Evolutionary conservation across 148 eudicot genomes (phyloP), one percentile per base, ranked within the genome.

Genomic region (Pouteria glomerata): DNA sequence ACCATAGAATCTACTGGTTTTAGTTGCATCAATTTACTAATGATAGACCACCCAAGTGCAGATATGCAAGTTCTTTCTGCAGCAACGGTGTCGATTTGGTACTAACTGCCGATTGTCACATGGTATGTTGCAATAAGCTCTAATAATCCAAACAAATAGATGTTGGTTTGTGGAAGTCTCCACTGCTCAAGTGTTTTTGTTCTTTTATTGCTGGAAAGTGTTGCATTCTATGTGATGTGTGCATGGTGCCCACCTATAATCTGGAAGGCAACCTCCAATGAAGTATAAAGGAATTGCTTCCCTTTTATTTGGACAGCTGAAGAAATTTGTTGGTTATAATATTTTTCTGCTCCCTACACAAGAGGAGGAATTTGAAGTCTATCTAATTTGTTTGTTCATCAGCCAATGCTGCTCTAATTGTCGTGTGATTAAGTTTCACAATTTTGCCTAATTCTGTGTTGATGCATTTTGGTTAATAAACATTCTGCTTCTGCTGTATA

Each of bases 61-160:
- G 97, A 91, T 94, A 48, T 94, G 98, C 97, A 89, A 91, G 97
- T 94, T 94, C 93, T 94, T 86, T 87, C 88, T 89, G 56, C 97
- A 94, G 79, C 93, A 89, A 78, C 84, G 98, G 60, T 94, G 98
- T 82, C 90, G 98, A 80, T 94, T 94, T 88, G 98, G 93, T 87
- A 85, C 86, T 87, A 89, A 72, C 73, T 94, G 98, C 93, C 98
- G 98, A 87, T 81, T 82, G 72, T 94, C 98, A 53, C 98, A 94
- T 94, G 98, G 98, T 94, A 89, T 87, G 96, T 92, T 79, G 16
- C 58, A 72, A 63, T 63, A 34, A 53, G 16, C 53, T 69, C 61
- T 52, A 44, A 37, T 39, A 33, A 60, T 27, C 47, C 6, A 4
- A 16, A 12, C 29, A 79, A 29, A 57, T 55, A 1, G 30, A 10